Conservation (phyloP, 2,329 filamentous ascomycete species). For the Lecanosticta acicola region DNA sequence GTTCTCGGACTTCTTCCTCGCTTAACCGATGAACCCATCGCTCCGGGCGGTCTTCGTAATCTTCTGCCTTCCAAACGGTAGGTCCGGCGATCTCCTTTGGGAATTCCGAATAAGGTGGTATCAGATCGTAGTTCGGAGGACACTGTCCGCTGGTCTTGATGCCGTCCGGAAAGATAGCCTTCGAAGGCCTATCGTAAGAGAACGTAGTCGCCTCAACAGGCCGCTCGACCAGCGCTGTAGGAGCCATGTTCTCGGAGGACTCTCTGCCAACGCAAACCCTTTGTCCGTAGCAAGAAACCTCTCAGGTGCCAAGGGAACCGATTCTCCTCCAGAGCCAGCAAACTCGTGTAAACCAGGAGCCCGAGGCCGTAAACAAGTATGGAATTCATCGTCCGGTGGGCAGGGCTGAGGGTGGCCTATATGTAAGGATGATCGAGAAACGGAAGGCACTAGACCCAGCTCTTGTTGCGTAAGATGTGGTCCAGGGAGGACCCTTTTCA, state of each 20-base stretch:
- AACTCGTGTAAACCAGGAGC: slow-evolving; percentile 13
- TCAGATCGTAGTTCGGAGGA: slow-evolving; percentile 57
- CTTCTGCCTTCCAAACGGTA: slow-evolving; percentile 65
- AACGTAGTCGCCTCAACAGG: slow-evolving; percentile 16
- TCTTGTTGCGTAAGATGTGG: slow-evolving; percentile 15
- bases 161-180: slow-evolving; percentile 57
- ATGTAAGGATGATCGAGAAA: slow-evolving; percentile 6
- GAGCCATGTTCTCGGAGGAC: slow-evolving; percentile 13
- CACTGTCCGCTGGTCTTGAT: slow-evolving; percentile 68
- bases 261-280: not conserved
- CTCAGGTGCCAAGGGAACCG: slow-evolving; percentile 17
- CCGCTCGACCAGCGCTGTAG: slow-evolving; percentile 15
- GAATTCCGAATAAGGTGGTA: slow-evolving; percentile 65
- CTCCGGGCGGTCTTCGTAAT: slow-evolving; percentile 58
- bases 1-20: slow-evolving; percentile 59
- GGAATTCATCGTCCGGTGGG: slow-evolving; percentile 10
- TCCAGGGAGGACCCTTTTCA: slow-evolving; percentile 2
- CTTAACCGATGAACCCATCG: slow-evolving; percentile 69
- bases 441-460: too few relatives aligned
- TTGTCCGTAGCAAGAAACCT: slow-evolving; percentile 35
- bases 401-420: slow-evolving; percentile 12
- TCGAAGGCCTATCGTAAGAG: slow-evolving; percentile 35
- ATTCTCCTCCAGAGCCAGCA: slow-evolving; percentile 16
- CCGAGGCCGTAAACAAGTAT: slow-evolving; percentile 14
- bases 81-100: slow-evolving; percentile 64